A percentile compares a stretch with the other conserved stretches of the same genome.
These are phyloP conservation scores for Candida qinlingensis DNA, from an alignment of 805 yeast species.

Conservation along the genomic window DNA sequence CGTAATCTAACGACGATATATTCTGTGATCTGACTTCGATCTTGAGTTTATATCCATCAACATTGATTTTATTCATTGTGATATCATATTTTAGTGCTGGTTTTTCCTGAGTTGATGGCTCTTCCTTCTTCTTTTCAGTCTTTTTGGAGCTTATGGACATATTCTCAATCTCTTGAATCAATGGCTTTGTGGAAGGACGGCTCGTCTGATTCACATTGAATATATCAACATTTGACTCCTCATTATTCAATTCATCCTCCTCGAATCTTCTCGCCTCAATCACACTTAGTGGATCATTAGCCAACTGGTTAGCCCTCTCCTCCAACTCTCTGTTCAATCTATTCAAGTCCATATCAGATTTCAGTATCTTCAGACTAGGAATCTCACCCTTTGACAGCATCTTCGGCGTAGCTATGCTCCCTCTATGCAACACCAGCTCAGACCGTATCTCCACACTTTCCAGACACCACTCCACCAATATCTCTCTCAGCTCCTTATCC, in stretches of 20 bases:
- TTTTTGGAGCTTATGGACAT: constrained; percentile 16
- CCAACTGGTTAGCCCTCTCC: constrained; percentile 27
- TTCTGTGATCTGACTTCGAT: constrained; percentile 33
- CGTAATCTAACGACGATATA: constrained; percentile 29
- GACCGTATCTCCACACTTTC: constrained; percentile 65
- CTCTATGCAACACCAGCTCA: constrained; percentile 53
- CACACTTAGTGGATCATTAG: constrained; percentile 38
- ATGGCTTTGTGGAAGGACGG: constrained; percentile 28
- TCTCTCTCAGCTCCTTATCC: constrained; percentile 54
- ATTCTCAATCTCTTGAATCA: constrained; percentile 51
- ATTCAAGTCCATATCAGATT: constrained; percentile 36
- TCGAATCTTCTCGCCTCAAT: constrained; percentile 35
- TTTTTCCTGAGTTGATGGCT: neutral
- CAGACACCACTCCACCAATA: constrained; percentile 77
- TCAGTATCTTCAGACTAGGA: constrained; percentile 38
- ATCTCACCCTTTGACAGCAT: constrained; percentile 65
- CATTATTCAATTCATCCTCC: constrained; percentile 20
- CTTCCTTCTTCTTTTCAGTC: constrained; percentile 2
- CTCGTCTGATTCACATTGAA: constrained; percentile 4
- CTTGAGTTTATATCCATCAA: constrained; percentile 28
- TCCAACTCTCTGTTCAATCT: constrained; percentile 33
- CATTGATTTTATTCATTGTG: constrained; percentile 23
- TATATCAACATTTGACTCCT: constrained; percentile 20
- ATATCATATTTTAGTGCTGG: constrained; percentile 23
- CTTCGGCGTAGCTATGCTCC: constrained; percentile 58